Evolutionary conservation across 495 filamentous ascomycete species (phyloP).

Genomic region (Ascodesmis nigricans): DNA sequence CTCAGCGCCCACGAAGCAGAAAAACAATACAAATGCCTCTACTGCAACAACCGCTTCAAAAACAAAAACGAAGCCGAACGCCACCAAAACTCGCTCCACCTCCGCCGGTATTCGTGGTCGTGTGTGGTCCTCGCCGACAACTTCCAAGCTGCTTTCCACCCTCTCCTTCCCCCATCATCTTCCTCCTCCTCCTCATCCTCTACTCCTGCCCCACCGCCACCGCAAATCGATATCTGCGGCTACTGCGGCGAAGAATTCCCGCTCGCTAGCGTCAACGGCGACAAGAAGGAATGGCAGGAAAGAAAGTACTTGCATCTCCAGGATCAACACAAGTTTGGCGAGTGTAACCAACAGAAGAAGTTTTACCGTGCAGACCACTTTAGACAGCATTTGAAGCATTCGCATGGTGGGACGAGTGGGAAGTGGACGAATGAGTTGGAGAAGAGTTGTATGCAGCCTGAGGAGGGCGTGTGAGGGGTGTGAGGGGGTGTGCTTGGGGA

Average conservation of each 20-base stretch:
- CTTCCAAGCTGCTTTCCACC: conserved; percentile 67
- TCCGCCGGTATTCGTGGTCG: conserved; percentile 92
- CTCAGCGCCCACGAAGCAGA: conserved; percentile 65
- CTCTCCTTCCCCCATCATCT: conserved; percentile 30
- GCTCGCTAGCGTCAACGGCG: conserved; percentile 49
- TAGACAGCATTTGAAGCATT: conserved; percentile 94
- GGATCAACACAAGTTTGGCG: conserved; percentile 82
- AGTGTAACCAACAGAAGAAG: conserved; percentile 96
- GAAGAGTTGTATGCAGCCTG: conserved; percentile 91
- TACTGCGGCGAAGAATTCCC: conserved; percentile 91
- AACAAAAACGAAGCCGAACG: conserved; percentile 98
- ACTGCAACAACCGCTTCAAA: conserved; percentile 90
- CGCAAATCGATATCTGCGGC: conserved; percentile 85
- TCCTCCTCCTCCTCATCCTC: too few species aligned
- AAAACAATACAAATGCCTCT: conserved; percentile 86
- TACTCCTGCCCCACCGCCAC: too few species aligned
- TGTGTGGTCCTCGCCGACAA: conserved; percentile 59
- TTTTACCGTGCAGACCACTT: conserved; percentile 97
- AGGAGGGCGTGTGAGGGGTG: conserved; percentile 32
- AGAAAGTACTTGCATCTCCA: too few species aligned
- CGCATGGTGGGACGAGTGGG: conserved; percentile 84
- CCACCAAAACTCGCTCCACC: conserved; percentile 89
- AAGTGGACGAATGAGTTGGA: conserved; percentile 99
- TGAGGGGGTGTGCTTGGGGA: too few species aligned
- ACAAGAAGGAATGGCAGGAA: too few species aligned